Evolutionary conservation across 2,329 filamentous ascomycete species (phyloP).

Genomic region (Pseudogymnoascus sp.): DNA sequence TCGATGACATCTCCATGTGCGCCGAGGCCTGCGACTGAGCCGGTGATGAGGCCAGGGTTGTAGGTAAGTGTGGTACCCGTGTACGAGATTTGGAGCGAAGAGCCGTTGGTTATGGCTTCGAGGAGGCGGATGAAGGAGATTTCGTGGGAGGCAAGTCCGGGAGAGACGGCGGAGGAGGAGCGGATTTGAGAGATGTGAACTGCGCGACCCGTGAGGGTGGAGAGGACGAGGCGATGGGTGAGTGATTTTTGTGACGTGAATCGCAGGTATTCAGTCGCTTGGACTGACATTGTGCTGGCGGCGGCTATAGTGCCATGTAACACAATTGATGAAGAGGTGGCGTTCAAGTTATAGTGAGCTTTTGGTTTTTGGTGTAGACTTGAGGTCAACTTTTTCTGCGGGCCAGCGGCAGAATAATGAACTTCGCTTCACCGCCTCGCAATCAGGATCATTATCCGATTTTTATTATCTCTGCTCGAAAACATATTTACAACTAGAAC

Average conservation of each 20-base stretch:
- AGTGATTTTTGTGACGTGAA: slow-evolving; percentile 82
- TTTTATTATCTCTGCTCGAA: not conserved
- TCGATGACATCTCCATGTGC: slow-evolving; percentile 63
- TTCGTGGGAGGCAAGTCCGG: slow-evolving; percentile 85
- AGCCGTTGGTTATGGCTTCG: slow-evolving; percentile 91
- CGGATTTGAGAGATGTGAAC: slow-evolving; percentile 93
- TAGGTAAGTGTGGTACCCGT: slow-evolving; percentile 91
- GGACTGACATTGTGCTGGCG: slow-evolving; percentile 23
- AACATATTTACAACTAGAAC: not conserved
- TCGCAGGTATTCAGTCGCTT: slow-evolving; percentile 45
- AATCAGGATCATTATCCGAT: slow-evolving; percentile 10
- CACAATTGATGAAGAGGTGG: not conserved
- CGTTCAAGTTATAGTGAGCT: not conserved
- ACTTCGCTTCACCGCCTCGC: slow-evolving; percentile 6
- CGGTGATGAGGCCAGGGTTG: slow-evolving; percentile 84
- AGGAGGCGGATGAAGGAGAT: slow-evolving; percentile 92
- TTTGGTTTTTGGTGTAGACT: slow-evolving; percentile 2
- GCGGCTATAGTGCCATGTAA: slow-evolving; percentile 5
- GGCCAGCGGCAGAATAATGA: slow-evolving; percentile 4
- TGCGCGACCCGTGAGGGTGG: slow-evolving; percentile 82
- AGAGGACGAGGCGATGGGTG: slow-evolving; percentile 73
- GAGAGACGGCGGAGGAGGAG: slow-evolving; percentile 71
- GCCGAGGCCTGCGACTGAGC: slow-evolving; percentile 67
- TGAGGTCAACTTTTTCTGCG: slow-evolving; percentile 9
- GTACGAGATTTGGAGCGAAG: slow-evolving; percentile 89